Conservation (phyloP, 345 rosid species). For the Rhodamnia argentea region DNA sequence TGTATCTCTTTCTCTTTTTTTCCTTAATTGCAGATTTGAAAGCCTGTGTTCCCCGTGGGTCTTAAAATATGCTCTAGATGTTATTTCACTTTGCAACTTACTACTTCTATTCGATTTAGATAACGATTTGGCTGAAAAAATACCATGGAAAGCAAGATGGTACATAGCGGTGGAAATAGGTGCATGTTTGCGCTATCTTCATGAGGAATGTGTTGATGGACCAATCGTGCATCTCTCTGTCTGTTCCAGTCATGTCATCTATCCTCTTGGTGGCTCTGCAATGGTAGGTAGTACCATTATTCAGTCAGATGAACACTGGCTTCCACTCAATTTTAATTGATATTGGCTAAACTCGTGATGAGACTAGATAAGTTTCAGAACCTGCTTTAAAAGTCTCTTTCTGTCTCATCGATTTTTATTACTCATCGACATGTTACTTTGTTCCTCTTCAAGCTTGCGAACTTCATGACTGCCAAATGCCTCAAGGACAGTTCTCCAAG, state of each 20-base stretch:
- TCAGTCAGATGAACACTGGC: neutral
- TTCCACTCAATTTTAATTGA: neutral
- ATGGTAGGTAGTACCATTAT: constrained; percentile 12
- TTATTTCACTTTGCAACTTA: neutral
- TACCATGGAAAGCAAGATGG: constrained; percentile 48
- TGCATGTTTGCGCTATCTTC: constrained; percentile 34
- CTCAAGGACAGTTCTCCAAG: constrained; percentile 6
- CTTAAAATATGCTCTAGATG: neutral
- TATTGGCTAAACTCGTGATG: neutral
- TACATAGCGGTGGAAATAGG: constrained; percentile 30
- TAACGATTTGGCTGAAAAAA: constrained; percentile 14
- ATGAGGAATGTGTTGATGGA: constrained; percentile 39
- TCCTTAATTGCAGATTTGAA: neutral
- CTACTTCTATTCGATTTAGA: constrained; percentile 4
- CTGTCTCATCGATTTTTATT: neutral
- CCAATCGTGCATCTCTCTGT: constrained; percentile 34
- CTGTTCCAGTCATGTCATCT: constrained; percentile 14
- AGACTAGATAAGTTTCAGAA: neutral
- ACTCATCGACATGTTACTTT: neutral
- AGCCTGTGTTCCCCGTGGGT: neutral
- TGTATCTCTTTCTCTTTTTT: neutral
- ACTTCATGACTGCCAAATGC: constrained; percentile 26
- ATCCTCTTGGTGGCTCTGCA: constrained; percentile 14
- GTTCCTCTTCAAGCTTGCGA: constrained; percentile 20
- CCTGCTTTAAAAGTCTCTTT: neutral